Evolutionary conservation across 805 yeast species (phyloP), one percentile per base, ranked within the genome.

Genomic region (Wickerhamiella hasegawae): DNA sequence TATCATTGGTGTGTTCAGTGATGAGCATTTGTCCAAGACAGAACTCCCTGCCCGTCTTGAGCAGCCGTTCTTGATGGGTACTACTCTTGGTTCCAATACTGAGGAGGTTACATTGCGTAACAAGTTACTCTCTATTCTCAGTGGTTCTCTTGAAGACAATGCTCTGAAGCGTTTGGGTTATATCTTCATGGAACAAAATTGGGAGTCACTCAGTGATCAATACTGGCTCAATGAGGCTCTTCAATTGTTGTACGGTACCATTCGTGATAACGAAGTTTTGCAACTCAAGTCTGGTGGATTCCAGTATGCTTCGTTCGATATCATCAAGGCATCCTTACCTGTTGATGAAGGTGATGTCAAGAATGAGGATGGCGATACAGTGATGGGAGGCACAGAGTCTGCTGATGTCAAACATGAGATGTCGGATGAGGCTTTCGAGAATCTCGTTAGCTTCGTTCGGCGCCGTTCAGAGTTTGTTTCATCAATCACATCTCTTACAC

Each of bases 171-270:
- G 98, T 39, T 60, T 90, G 24, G 73, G 76, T 43, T 92, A 92
- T 46, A 76, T 87, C 6, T 69, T 92, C n/a, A 63, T 87, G 26
- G 97, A 90, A 48, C 99, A 90, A 53, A 87, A 83, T 49, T 90
- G 99, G 99, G 99, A 90, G 52, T 78, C 71, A 44, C 60, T 90
- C 26, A 85, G 93, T 1, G 98, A 90, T 45, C 80, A 79, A 47
- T 80, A 84, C 28, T 90, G 98, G 98, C 58, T 87, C 41, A 83
- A 83, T 52, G 97, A 87, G 54, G 97, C 94, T 0, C 62, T 82
- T 15, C 95, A 85, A 51, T 57, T 92, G 20, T 57, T 90, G 5
- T 82, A 77, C 49, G 94, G 90, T 0, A 66, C 94, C 0, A 73
- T 81, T 44, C 76, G 76, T 38, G 55, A 54, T 27, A 65, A 66